phyloP scores from a whole-genome alignment of 2,329 filamentous ascomycete species.

The Magnaporthiopsis rhizophila region DNA sequence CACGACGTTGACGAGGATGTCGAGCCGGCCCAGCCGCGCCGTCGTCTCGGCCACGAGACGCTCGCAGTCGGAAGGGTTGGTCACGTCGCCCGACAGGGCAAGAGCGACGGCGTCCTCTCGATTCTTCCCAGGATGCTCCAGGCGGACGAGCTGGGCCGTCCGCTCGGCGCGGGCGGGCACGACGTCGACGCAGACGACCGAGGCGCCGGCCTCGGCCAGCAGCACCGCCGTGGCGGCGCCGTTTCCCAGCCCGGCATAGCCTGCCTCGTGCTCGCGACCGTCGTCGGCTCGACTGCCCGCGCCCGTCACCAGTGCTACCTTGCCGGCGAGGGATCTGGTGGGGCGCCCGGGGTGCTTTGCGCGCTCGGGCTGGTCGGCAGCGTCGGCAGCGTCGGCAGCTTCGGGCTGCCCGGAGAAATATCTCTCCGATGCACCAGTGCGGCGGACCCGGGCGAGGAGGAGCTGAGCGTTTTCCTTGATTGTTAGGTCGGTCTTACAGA shows the following conservation, averaged over 20 bases:
- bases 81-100: conserved; percentile 45
- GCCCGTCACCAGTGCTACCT: conserved; percentile 18
- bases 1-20: conserved; percentile 59
- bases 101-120: conserved; percentile 20
- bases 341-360: conserved; percentile 7
- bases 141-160: conserved; percentile 13
- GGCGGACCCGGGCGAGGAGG: too few relatives aligned
- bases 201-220: conserved; percentile 17
- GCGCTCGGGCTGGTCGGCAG: background rate
- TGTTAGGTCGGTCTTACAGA: background rate
- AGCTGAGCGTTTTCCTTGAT: background rate
- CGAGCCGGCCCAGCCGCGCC: conserved; percentile 43
- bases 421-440: background rate
- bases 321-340: conserved; percentile 14
- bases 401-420: background rate
- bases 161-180: conserved; percentile 12
- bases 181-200: conserved; percentile 17
- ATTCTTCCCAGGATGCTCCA: background rate
- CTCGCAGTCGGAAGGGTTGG: conserved; percentile 41
- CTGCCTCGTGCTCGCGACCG: background rate
- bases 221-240: conserved; percentile 18
- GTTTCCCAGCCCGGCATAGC: conserved; percentile 16
- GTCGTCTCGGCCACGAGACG: conserved; percentile 31
- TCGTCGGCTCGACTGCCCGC: conserved; percentile 12
- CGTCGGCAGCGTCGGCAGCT: background rate